These are phyloP conservation scores for Diplodia scrobiculata DNA, from an alignment of 2,329 filamentous ascomycete species.

Conservation along the genomic window DNA sequence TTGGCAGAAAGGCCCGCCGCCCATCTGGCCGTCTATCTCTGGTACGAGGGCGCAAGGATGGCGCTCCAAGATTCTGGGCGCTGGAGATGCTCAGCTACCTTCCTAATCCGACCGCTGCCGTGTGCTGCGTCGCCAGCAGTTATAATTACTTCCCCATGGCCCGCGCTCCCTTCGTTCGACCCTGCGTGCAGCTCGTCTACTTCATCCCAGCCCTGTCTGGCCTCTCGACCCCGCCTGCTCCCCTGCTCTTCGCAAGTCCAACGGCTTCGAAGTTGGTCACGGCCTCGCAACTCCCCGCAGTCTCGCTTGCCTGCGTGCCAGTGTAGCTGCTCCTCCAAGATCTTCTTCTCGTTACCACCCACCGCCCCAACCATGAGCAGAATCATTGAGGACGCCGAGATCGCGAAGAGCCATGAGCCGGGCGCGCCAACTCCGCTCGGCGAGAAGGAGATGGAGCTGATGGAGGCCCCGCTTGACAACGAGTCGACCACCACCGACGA, in stretches of 20 bases:
- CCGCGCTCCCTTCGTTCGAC: constrained; percentile 2
- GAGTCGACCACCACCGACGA: constrained; percentile 34
- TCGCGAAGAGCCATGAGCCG: constrained; percentile 44
- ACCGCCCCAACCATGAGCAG: constrained; percentile 3
- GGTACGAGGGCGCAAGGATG: constrained; percentile 12
- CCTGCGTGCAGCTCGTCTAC: constrained; percentile 8
- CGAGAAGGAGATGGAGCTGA: constrained; percentile 41
- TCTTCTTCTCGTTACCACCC: not conserved
- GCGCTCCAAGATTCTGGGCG: constrained; percentile 11
- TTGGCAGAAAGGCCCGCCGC: not conserved
- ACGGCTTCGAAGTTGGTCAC: too few species aligned
- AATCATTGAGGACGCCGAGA: constrained; percentile 32
- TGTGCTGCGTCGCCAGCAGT: not conserved
- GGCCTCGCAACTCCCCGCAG: too few species aligned
- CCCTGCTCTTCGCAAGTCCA: not conserved
- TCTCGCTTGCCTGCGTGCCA: too few species aligned
- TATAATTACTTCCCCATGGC: constrained; percentile 16
- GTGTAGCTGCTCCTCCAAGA: too few species aligned
- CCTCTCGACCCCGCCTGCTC: too few species aligned
- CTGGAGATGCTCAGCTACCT: constrained; percentile 7
- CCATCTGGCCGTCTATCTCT: constrained; percentile 11
- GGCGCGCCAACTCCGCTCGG: constrained; percentile 39
- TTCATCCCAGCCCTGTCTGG: not conserved
- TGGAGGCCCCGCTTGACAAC: constrained; percentile 33
- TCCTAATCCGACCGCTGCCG: constrained; percentile 12